phyloP scores from a whole-genome alignment of 2,329 filamentous ascomycete species.

The Sclerotinia borealis region DNA sequence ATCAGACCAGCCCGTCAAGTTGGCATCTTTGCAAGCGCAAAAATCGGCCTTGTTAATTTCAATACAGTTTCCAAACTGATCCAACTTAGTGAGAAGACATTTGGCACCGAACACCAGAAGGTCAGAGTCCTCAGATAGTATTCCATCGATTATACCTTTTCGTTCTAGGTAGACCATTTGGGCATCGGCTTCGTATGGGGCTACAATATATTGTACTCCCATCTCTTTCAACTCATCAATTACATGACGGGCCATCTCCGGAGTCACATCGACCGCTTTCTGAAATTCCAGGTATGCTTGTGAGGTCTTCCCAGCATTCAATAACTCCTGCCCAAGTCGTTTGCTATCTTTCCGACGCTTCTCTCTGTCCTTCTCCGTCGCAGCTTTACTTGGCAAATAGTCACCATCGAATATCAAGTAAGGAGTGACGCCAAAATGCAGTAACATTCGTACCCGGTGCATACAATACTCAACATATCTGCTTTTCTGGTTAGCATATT shows the following conservation, averaged over 20 bases:
- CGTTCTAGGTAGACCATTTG: constrained; percentile 91
- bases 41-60: constrained; percentile 90
- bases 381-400: constrained; percentile 86
- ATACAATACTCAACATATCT: constrained; percentile 89
- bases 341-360: constrained; percentile 71
- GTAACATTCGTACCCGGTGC: constrained; percentile 86
- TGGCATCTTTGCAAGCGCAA: constrained; percentile 80
- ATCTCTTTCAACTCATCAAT: constrained; percentile 86
- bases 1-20: constrained; percentile 86
- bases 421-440: constrained; percentile 88
- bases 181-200: constrained; percentile 96
- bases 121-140: constrained; percentile 95
- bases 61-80: constrained; percentile 87
- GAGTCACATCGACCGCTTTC: constrained; percentile 92
- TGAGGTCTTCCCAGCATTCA: constrained; percentile 72
- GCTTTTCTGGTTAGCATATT: constrained; percentile 11
- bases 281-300: constrained; percentile 84
- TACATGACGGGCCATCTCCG: constrained; percentile 85
- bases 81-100: constrained; percentile 84
- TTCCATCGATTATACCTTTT: constrained; percentile 75
- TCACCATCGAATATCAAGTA: constrained; percentile 97
- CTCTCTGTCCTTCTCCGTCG: constrained; percentile 73
- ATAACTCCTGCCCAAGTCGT: constrained; percentile 67
- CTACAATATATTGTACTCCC: constrained; percentile 80
- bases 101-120: constrained; percentile 91